Evolutionary conservation across 805 yeast genomes (phyloP), one percentile per base, ranked within the genome.

Genomic region (Schwanniomyces occidentalis): DNA sequence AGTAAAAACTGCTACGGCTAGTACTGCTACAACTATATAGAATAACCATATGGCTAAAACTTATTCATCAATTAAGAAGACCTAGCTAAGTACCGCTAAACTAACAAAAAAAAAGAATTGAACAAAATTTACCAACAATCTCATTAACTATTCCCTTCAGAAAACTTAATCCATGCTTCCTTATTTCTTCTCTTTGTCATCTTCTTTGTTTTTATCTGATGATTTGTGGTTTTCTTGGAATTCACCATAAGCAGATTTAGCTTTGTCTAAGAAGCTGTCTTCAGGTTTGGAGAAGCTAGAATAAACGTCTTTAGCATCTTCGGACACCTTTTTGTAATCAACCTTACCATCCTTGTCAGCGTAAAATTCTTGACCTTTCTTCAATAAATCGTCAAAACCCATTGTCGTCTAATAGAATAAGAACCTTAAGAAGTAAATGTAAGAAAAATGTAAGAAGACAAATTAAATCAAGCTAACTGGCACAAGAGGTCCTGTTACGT

Each of bases 261-360:
- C 72, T 49, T 62, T 58, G 42, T 56, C 62, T 15, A 49, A 30
- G 51, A 46, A 45, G 16, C 57, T 28, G 35, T 51, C 54, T 13
- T 54, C 63, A 21, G 58, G 48, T 37, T 46, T 48, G 52, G 45
- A 43, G 60, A 51, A 65, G 31, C 57, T 53, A 20, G 44, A 39
- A 59, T 55, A 64, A 24, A 63, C 70, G 16, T 51, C 57, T 48
- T 66, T 49, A 30, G 67, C 69, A 23, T 62, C 69, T 35, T 56
- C 56, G 19, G 44, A 34, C 35, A 52, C 48, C 9, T 50, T 49
- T 34, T 44, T 43, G 46, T 47, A 47, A 49, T 49, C 53, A 24
- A 34, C 32, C 36, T 48, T 46, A 29, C 57, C 63, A 36, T 50
- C 49, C 27, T 54, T 48, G 30, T 56, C 54, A 13, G 43, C 48